These are phyloP conservation scores for Sinapis alba DNA, from an alignment of 441 rosid genomes.

Conservation along the genomic window DNA sequence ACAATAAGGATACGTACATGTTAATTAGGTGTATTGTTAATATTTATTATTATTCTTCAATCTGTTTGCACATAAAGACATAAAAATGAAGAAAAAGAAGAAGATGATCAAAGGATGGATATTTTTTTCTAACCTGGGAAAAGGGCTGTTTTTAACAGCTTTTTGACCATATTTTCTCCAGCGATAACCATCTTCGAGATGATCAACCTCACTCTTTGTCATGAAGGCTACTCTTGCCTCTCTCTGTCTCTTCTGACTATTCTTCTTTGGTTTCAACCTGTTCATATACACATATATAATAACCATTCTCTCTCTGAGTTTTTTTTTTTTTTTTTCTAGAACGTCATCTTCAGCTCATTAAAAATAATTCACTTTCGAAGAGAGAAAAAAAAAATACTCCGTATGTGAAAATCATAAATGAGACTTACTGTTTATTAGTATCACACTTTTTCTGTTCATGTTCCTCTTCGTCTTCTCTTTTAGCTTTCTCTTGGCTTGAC, in stretches of 20 bases:
- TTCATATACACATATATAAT: neutral
- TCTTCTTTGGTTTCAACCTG: slow-evolving; percentile 61
- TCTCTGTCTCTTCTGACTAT: slow-evolving; percentile 64
- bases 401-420: neutral
- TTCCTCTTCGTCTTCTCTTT: slow-evolving; percentile 33
- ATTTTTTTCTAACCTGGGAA: slow-evolving; percentile 52
- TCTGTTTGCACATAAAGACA: neutral
- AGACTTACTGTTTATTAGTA: slow-evolving; percentile 32
- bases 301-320: neutral
- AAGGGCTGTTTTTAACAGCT: slow-evolving; percentile 79
- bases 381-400: neutral
- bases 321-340: neutral
- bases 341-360: neutral
- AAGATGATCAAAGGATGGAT: slow-evolving; percentile 20
- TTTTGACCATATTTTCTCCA: slow-evolving; percentile 91
- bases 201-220: slow-evolving; percentile 87
- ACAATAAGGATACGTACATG: neutral
- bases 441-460: slow-evolving; percentile 20
- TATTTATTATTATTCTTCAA: neutral
- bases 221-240: slow-evolving; percentile 78
- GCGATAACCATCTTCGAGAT: slow-evolving; percentile 84
- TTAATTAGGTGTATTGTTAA: neutral
- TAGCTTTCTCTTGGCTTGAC: slow-evolving; percentile 54
- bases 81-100: neutral
- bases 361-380: neutral